Evolutionary conservation across 2,329 filamentous ascomycete genomes (phyloP), one percentile per base, ranked within the genome.

Genomic region (Pseudogymnoascus destructans): DNA sequence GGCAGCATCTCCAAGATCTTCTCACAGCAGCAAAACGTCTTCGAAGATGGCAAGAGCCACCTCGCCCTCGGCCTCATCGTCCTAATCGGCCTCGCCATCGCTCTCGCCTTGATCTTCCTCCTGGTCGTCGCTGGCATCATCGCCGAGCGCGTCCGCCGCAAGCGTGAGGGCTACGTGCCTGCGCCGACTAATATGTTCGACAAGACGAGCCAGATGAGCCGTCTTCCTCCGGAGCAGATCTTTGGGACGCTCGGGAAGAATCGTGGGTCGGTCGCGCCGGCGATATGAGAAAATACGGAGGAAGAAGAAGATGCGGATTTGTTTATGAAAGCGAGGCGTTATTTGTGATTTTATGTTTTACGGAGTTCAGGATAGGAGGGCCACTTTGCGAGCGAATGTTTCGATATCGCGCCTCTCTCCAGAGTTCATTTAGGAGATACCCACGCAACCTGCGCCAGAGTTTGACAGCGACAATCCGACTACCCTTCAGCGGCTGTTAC

Each of bases 1-100:
- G 89, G 91, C 55, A 91, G 82, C 65, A 80, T 98, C 66, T 84
- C 86, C 32, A 82, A 81, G 64, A 78, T 97, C 61, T 95, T 98
- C 70, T 86, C 91, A 9, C 84, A 95, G 73, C 86, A 88, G 55
- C 75, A 85, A 62, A 83, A 87, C 68, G 87, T 88, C 68, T 93
- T 95, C 73, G 78, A 23, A 59, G 63, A 25, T 30, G 13, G 60
- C 79, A 78, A 72, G 61, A 73, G 75, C 55, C 77, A 82, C 64
- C 76, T 93, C 65, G 82, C 86, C 9, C 74, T 88, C 46, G 89
- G 86, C 52, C 87, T 89, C 62, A 79, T 95, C 58, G 86, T 95
- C 36, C 79, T 95, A 10, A 92, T 95, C 63, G 84, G 82, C 17
- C 80, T 95, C 33, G 89, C 82, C 59, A 88, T 93, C 60, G 80